Evolutionary conservation across 2,329 filamentous ascomycete species (phyloP).

Genomic region (Fusarium heterosporum): DNA sequence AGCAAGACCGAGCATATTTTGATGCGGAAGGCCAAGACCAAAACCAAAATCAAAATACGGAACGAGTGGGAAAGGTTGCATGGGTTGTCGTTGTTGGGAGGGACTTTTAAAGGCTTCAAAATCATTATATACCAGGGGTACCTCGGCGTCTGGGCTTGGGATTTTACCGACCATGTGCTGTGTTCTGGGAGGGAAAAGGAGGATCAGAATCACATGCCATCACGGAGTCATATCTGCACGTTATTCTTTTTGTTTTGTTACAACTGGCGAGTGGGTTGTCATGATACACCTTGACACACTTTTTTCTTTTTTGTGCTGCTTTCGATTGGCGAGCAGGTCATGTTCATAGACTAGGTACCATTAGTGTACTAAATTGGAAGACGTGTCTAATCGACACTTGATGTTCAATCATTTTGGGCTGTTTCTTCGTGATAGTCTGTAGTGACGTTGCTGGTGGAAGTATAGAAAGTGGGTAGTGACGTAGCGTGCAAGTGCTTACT

Average conservation of each 20-base stretch:
- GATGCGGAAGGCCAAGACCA: not conserved
- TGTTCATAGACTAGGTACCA: constrained; percentile 3
- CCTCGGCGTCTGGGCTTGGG: constrained; percentile 44
- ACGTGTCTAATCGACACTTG: not conserved
- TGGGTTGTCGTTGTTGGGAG: constrained; percentile 25
- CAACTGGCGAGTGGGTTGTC: constrained; percentile 17
- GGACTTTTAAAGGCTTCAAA: constrained; percentile 37
- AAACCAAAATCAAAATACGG: not conserved
- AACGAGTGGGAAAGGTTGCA: constrained; percentile 1
- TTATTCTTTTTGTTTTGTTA: constrained; percentile 20
- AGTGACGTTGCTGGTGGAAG: not conserved
- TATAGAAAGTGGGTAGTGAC: not conserved
- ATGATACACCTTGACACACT: constrained; percentile 13
- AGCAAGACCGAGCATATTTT: constrained; percentile 16
- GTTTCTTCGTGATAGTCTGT: not conserved
- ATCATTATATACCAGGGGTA: constrained; percentile 49
- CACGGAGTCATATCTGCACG: constrained; percentile 34
- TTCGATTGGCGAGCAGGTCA: not conserved
- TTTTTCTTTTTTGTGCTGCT: constrained; percentile 2
- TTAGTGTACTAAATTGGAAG: not conserved
- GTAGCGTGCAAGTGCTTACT: not conserved
- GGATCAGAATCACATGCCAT: constrained; percentile 29
- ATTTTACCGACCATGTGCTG: constrained; percentile 29
- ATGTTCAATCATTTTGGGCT: constrained; percentile 3
- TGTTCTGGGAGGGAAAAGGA: constrained; percentile 23